These are phyloP conservation scores for Ceratocystis ficicola DNA, from an alignment of 2,329 filamentous ascomycete species.

Conservation along the genomic window DNA sequence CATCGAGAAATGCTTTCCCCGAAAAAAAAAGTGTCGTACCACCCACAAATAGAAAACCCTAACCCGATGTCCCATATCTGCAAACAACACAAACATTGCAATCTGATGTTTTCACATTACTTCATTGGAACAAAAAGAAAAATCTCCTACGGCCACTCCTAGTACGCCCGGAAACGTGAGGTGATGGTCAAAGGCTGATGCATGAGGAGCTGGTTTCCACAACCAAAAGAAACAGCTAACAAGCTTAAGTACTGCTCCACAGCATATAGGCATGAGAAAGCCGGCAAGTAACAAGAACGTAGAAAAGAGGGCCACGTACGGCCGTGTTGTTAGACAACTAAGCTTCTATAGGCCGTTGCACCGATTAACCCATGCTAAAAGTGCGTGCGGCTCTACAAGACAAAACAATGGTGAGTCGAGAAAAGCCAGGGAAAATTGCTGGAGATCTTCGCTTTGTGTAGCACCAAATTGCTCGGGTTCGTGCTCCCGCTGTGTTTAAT, in stretches of 20 bases:
- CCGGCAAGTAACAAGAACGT: background rate
- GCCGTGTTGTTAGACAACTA: background rate
- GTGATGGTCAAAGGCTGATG: background rate
- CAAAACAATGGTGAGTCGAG: background rate
- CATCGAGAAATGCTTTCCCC: background rate
- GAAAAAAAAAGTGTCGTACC: background rate
- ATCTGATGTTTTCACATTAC: no score
- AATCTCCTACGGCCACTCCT: background rate
- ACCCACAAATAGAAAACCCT: background rate
- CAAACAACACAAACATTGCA: no score
- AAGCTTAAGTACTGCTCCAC: constrained; percentile 3
- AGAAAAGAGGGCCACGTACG: background rate
- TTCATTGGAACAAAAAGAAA: no score
- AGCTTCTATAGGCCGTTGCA: background rate
- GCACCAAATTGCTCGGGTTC: constrained; percentile 7
- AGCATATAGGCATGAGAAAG: background rate
- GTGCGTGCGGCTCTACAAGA: background rate
- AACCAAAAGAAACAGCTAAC: background rate
- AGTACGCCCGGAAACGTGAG: background rate
- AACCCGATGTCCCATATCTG: background rate
- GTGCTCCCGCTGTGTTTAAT: constrained; percentile 6
- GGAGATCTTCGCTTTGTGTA: background rate
- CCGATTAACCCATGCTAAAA: background rate
- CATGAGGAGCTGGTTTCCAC: constrained; percentile 2
- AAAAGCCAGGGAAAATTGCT: background rate